Evolutionary conservation across 2,329 filamentous ascomycete genomes (phyloP), one percentile per base, ranked within the genome.

Genomic region (Simplicillium aogashimaense): DNA sequence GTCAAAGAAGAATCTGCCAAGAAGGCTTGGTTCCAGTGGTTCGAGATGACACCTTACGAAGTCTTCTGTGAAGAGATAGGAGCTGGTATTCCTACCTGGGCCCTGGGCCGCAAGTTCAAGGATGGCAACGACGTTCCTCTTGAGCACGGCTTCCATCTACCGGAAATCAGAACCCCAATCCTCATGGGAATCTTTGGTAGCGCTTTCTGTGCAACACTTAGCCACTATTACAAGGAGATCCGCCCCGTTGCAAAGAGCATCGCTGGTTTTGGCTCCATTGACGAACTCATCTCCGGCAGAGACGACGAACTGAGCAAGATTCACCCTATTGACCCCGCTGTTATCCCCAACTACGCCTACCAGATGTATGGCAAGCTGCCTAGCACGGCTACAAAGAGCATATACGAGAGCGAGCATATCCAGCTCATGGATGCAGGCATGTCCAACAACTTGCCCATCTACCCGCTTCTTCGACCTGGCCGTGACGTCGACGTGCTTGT

Each of bases 11-110:
- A 65, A 38, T 66, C 73, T 9, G 77, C 64, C 53, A 70, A 72
- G 44, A 83, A 94, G 53, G 74, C 87, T 3, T 97, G 89, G 86
- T 98, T 97, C 52, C 90, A 98, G 53, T 97, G 92, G 90, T 95
- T 92, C 50, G 92, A 98, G 54, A 83, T 90, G 52, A 94, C 87
- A 0, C 90, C 90, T 0, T 95, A 94, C 54, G 90, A 97, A 57
- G 83, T 95, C 56, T 95, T 92, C 60, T 95, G 88, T 50, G 90
- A 97, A 59, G 90, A 95, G 54, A 81, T 95, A 38, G 74, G 75
- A 17, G 88, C 90, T 2, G 90, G 92, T 3, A 95, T 98, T 45
- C 92, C 92, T 0, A 95, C 86, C 0, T 98, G 90, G 88, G 86
- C 88, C 7, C 67, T 97, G 43, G 92, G 92, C 3, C 76, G 92